Conservation (phyloP, 768 basidiomycete genomes). For the Holtermannia corniformis region DNA sequence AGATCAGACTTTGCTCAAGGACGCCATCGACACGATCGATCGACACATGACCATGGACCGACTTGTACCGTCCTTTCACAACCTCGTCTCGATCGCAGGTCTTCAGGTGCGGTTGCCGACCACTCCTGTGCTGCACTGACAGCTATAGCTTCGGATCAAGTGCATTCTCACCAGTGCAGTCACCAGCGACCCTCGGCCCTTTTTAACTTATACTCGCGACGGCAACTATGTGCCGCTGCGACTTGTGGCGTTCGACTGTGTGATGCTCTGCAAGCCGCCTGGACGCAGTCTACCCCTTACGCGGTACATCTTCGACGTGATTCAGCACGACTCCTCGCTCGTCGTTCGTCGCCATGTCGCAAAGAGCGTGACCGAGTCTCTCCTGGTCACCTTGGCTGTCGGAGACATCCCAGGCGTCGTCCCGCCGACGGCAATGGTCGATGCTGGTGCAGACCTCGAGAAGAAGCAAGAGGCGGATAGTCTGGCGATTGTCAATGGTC, state of each 20-base stretch:
- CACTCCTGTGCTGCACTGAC: background rate
- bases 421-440: conserved; percentile 29
- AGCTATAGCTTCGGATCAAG: conserved; percentile 15
- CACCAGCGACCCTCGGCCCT: conserved; percentile 43
- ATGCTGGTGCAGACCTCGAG: conserved; percentile 58
- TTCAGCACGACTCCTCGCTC: conserved; percentile 75
- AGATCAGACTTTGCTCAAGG: conserved; percentile 51
- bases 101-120: conserved; percentile 59
- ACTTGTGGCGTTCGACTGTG: conserved; percentile 84
- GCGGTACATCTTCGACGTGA: conserved; percentile 76
- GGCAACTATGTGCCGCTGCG: conserved; percentile 90
- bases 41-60: conserved; percentile 91
- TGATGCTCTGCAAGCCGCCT: conserved; percentile 68
- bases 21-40: conserved; percentile 71
- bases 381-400: conserved; percentile 75
- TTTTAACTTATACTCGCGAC: conserved; percentile 83
- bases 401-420: conserved; percentile 67
- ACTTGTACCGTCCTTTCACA: conserved; percentile 86
- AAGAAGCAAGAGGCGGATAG: conserved; percentile 64
- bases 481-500: conserved; percentile 62
- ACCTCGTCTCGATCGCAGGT: conserved; percentile 80
- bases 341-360: conserved; percentile 78
- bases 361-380: conserved; percentile 70
- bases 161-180: conserved; percentile 16
- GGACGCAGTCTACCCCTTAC: conserved; percentile 71